Conservation (phyloP, 495 filamentous ascomycete genomes). For the Aspergillus haitiensis region DNA sequence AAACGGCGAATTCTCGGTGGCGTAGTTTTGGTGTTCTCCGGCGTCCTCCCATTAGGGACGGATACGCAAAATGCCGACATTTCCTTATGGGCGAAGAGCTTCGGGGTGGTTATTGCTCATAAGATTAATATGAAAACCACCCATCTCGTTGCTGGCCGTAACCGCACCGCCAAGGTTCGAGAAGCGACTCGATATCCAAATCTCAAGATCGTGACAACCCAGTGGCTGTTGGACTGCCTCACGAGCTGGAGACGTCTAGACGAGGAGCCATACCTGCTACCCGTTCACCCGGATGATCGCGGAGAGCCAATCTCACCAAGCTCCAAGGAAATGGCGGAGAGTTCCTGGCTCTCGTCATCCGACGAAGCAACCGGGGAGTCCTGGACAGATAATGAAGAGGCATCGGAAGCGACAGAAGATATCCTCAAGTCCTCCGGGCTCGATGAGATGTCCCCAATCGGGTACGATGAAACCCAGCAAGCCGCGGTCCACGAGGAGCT, state of each 20-base stretch:
- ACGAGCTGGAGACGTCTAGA: slow-evolving; percentile 73
- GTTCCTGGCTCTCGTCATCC: slow-evolving; percentile 42
- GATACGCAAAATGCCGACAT: slow-evolving; percentile 79
- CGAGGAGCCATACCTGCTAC: slow-evolving; percentile 71
- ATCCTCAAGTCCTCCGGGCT: slow-evolving; percentile 39
- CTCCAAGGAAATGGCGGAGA: slow-evolving; percentile 37
- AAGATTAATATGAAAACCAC: slow-evolving; percentile 60
- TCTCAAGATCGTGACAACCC: slow-evolving; percentile 85
- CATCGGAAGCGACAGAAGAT: slow-evolving; percentile 44
- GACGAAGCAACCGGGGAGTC: slow-evolving; percentile 47
- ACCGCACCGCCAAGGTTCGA: slow-evolving; percentile 85
- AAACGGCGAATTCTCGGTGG: slow-evolving; percentile 70
- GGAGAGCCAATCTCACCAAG: slow-evolving; percentile 40
- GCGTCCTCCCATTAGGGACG: slow-evolving; percentile 78
- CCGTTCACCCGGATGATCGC: slow-evolving; percentile 62
- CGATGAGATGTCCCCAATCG: slow-evolving; percentile 36
- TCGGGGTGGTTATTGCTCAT: slow-evolving; percentile 72
- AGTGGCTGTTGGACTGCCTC: slow-evolving; percentile 84
- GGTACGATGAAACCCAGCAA: slow-evolving; percentile 50
- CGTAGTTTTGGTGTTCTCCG: slow-evolving; percentile 78
- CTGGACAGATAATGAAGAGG: slow-evolving; percentile 41
- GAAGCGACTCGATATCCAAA: slow-evolving; percentile 69
- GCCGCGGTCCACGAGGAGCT: slow-evolving; percentile 67
- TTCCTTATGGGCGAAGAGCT: slow-evolving; percentile 76
- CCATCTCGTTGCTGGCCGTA: slow-evolving; percentile 69